Conservation (phyloP, 2,329 filamentous ascomycete species). For the Pestalotiopsis sp. region DNA sequence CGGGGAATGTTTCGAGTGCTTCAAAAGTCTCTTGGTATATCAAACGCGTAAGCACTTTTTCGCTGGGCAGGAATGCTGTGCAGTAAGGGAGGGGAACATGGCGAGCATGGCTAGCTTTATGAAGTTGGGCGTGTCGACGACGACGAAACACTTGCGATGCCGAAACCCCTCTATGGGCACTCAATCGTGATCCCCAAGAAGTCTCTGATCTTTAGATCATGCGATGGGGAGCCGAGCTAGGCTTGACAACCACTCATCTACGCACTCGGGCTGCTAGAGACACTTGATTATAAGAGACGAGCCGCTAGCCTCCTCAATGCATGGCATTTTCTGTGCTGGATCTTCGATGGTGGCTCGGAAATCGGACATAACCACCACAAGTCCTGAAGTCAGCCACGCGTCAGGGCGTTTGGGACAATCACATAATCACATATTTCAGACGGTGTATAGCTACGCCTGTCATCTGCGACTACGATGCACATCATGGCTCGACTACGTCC, state of each 20-base stretch:
- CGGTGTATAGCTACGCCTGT: not conserved
- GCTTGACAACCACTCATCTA: not conserved
- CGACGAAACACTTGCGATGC: not conserved
- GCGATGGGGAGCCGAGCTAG: not conserved
- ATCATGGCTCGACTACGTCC: not conserved
- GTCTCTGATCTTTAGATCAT: not conserved
- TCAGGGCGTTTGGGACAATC: not conserved
- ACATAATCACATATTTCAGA: not conserved
- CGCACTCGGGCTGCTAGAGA: not conserved
- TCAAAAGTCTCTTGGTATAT: not conserved
- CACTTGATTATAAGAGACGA: not conserved
- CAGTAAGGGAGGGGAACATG: not conserved
- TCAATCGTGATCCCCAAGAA: constrained; percentile 1
- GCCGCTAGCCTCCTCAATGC: not conserved
- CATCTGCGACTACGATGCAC: not conserved
- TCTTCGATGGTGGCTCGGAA: not conserved
- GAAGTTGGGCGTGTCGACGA: not conserved
- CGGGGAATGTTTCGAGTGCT: not conserved
- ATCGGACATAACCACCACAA: not conserved
- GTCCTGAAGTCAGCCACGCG: too few relatives aligned
- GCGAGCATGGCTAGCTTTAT: not conserved
- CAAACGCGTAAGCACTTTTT: not conserved
- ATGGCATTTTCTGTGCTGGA: not conserved
- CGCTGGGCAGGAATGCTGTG: not conserved
- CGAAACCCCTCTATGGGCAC: not conserved